phyloP scores from a whole-genome alignment of 805 yeast genomes.

The Pichia nanzhaoensis region DNA sequence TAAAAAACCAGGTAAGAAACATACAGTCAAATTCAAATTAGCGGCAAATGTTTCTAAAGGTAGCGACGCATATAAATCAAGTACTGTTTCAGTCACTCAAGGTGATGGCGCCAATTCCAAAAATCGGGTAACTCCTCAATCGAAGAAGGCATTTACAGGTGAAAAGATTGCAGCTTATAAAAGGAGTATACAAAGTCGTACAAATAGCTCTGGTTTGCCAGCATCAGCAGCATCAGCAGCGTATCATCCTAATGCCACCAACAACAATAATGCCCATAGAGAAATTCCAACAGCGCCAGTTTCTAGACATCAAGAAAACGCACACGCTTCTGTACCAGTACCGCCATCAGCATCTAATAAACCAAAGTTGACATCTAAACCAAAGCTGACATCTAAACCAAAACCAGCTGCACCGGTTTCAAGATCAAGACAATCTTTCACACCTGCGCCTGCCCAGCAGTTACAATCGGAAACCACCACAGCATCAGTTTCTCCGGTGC shows the following conservation, averaged over 20 bases:
- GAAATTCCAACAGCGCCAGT: conserved; percentile 10
- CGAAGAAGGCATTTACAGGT: conserved; percentile 28
- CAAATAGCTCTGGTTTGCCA: background rate
- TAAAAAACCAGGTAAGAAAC: conserved; percentile 82
- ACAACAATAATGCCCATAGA: conserved; percentile 19
- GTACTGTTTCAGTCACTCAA: conserved; percentile 70
- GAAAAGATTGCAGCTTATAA: conserved; percentile 25
- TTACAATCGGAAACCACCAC: too few species aligned
- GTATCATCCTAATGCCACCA: conserved; percentile 15
- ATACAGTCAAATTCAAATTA: conserved; percentile 61
- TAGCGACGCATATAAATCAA: conserved; percentile 85
- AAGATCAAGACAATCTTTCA: conserved; percentile 10
- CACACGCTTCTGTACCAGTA: background rate
- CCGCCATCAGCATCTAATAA: conserved; percentile 11
- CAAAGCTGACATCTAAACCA: conserved; percentile 18
- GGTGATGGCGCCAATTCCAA: conserved; percentile 71
- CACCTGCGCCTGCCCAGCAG: too few species aligned
- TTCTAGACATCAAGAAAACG: conserved; percentile 3
- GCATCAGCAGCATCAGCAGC: conserved; percentile 32
- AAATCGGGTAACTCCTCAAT: conserved; percentile 73
- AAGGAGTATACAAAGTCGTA: conserved; percentile 13
- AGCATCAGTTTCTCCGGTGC: conserved; percentile 11
- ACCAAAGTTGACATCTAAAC: conserved; percentile 11
- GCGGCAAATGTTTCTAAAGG: conserved; percentile 50
- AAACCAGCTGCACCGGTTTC: conserved; percentile 20